Evolutionary conservation across 495 filamentous ascomycete genomes (phyloP).

Genomic region (Aspergillus ostianus): DNA sequence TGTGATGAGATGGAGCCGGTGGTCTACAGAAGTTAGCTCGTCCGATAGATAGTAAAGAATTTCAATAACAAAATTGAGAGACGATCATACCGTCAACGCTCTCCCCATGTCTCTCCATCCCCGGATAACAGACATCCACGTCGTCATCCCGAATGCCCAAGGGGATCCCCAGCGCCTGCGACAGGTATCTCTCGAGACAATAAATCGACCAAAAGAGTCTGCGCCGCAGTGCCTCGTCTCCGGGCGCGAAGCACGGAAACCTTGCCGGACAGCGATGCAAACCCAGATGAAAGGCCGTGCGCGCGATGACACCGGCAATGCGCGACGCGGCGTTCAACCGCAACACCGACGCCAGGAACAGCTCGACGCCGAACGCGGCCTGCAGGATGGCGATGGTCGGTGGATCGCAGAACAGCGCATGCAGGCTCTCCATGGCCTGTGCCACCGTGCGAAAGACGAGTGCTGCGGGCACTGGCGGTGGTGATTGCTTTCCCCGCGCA

Average conservation of each 20-base stretch:
- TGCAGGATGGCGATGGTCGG: conserved; percentile 41
- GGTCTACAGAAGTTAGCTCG: conserved; percentile 10
- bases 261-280: conserved; percentile 49
- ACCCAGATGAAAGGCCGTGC: conserved; percentile 47
- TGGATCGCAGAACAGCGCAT: conserved; percentile 33
- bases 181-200: conserved; percentile 48
- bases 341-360: conserved; percentile 46
- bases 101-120: conserved; percentile 32
- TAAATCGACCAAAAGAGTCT: conserved; percentile 53
- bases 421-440: conserved; percentile 37
- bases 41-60: background rate
- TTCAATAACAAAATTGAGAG: background rate
- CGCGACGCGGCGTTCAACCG: conserved; percentile 49
- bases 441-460: conserved; percentile 39
- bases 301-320: conserved; percentile 44
- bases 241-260: conserved; percentile 36
- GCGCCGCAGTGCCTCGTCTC: conserved; percentile 39
- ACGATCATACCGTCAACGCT: conserved; percentile 10
- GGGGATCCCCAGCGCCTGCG: conserved; percentile 49
- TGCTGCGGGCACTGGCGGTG: conserved; percentile 24
- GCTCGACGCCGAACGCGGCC: conserved; percentile 42
- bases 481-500: background rate
- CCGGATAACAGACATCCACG: conserved; percentile 51
- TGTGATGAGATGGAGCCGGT: conserved; percentile 30
- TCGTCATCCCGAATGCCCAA: conserved; percentile 51